These are phyloP conservation scores for Pulicaria dysenterica DNA, from an alignment of 129 eudicot genomes.

Conservation along the genomic window DNA sequence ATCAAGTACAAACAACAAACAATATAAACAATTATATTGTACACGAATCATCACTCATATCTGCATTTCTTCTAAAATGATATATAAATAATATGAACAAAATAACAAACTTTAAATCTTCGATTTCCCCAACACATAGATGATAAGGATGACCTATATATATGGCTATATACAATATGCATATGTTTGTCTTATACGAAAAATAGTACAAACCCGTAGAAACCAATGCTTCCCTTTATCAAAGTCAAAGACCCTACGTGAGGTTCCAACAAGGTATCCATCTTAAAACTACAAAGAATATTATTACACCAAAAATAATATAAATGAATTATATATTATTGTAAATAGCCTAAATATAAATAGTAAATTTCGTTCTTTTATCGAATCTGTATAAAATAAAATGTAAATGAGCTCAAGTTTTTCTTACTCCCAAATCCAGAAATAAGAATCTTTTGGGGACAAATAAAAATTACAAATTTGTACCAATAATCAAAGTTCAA, in stretches of 20 bases:
- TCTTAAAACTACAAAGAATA: neutral
- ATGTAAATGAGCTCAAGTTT: conserved; percentile 13
- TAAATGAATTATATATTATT: neutral
- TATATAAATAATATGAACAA: neutral
- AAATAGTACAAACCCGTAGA: conserved; percentile 32
- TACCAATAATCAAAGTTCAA: neutral
- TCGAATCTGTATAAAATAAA: neutral
- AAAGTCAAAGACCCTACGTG: conserved; percentile 18
- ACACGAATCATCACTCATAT: conserved; percentile 18
- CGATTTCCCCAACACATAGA: conserved; percentile 26
- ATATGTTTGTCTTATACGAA: conserved; percentile 25
- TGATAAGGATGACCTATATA: conserved; percentile 15
- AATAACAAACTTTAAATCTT: conserved; percentile 5
- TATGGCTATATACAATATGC: neutral
- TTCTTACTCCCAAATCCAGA: conserved; percentile 16
- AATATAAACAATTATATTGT: neutral
- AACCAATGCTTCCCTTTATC: conserved; percentile 35
- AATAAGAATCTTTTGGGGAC: conserved; percentile 19
- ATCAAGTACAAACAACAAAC: too few relatives aligned
- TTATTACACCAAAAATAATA: neutral
- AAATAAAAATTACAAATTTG: conserved; percentile 16
- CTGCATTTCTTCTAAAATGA: neutral
- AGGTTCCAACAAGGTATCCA: conserved; percentile 6
- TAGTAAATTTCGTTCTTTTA: neutral
- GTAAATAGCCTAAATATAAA: neutral